Base-by-base conservation (phyloP, 1,284 basidiomycete genomes). In the Macrocystidia cucumis region DNA sequence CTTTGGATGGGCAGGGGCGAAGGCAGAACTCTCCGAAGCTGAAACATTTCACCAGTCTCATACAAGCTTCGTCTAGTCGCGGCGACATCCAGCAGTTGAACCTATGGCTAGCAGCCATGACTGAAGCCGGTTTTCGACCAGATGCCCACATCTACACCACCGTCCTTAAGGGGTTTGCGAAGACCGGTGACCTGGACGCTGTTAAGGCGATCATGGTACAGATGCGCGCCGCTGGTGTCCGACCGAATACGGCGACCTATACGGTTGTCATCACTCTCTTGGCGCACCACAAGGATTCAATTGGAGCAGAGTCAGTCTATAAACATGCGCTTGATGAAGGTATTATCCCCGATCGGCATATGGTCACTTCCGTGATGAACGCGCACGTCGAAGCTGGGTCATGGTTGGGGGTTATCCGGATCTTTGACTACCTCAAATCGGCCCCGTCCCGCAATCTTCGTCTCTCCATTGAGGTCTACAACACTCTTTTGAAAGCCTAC, bases 401-500 rank as follows among this genome's bases (percentile, higher is more conserved):
- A n/a, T 92, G 88, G 82, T 57, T 64, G 29, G 77, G 79, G 25
- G 86, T 82, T 28, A 68, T 89, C 44, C 69, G 74, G 20, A 62
- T 77, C 16, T 91, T 87, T 48, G 75, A 85, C 42, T 89, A 78
- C 55, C 57, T 92, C 33, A 60, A 66, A 13, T 50, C 55, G 1
- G 53, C 69, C 9, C 52, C 54, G 2, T 48, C 47, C 27, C 52
- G 57, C 25, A 56, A 60, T 18, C 44, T 66, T 27, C 56, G 60
- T 22, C 52, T 75, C 17, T 60, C 67, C 20, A 67, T 81, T 46
- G 70, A 74, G 37, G 64, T 83, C 21, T 79, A 78, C 55, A 91
- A 91, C 52, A 80, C 78, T 12, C 69, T 97, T 16, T 63, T 97
- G 47, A 91, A 91, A 60, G 88, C 90, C 1, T 86, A 91, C 49